Base-by-base conservation (phyloP, 345 rosid genomes). In the Ailanthus altissimus region DNA sequence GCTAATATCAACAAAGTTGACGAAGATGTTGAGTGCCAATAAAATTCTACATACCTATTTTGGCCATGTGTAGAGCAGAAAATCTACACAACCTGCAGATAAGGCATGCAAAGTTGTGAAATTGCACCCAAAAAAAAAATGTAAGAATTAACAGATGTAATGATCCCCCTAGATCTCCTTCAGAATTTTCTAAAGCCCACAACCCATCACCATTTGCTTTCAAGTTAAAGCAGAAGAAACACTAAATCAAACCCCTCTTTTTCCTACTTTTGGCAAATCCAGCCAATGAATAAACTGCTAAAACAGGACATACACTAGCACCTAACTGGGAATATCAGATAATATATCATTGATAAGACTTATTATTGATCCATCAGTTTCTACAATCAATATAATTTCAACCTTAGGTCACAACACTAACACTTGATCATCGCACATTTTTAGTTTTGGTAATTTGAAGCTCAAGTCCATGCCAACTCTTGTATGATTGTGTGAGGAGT, bases 41-140 rank as follows among this genome's bases (percentile, higher is more conserved):
- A 32, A 75, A 63, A 63, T 50, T 75, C 62, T 40, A 65, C 71
- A 50, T 64, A 75, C 78, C 78, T 75, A 75, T 53, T 21, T 73
- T 75, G 64, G 78, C 71, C 71, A 64, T 63, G 38, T 61, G 78
- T 71, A 75, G 78, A 65, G 78, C 78, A 75, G 78, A 65, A 57
- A 43, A 38, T 38, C 62, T 64, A 63, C 70, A 51, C 5, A 11
- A 75, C 78, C 78, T 75, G 78, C 78, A 64, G 79, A 58, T 60
- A 75, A 66, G 32, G 72, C 63, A 75, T 14, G 58, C 67, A 67
- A 75, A 46, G 43, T 64, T 75, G 62, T 51, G 71, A 75, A 63
- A 21, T 38, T 38, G 71, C 62, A 64, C 51, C n/a, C n/a, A n/a
- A n/a, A n/a, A 8, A 36, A 23, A 65, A 23, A 53, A 7, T 2